phyloP scores from a whole-genome alignment of 371 early-diverging fungal species.

The Mucor velutinosus region DNA sequence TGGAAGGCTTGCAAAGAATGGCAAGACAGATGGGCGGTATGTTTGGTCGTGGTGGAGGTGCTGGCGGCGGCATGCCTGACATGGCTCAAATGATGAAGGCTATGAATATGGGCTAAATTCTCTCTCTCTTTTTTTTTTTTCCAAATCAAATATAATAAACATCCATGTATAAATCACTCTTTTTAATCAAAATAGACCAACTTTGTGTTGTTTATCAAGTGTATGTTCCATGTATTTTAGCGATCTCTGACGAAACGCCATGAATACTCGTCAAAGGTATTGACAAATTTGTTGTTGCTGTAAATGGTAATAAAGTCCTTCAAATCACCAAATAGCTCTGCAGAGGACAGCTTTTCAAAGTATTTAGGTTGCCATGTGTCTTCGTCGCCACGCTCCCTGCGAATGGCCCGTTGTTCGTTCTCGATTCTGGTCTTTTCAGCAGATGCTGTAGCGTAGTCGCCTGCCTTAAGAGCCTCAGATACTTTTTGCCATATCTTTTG shows the following conservation, averaged over 20 bases:
- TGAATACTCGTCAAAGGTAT: slow-evolving; percentile 1
- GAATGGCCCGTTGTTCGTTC: slow-evolving; percentile 69
- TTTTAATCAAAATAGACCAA: not conserved
- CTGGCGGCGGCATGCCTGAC: slow-evolving; percentile 58
- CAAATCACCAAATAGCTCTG: not conserved
- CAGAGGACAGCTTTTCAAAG: not conserved
- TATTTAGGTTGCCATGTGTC: slow-evolving; percentile 53
- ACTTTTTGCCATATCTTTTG: slow-evolving; percentile 75
- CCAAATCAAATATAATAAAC: not conserved
- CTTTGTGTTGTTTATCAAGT: not conserved
- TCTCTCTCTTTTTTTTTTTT: too few species aligned
- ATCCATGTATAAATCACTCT: not conserved
- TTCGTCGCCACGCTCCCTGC: slow-evolving; percentile 64
- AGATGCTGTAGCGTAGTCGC: slow-evolving; percentile 72
- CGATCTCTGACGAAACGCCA: not conserved
- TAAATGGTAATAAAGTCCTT: not conserved
- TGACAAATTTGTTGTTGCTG: slow-evolving; percentile 6
- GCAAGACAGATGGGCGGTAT: slow-evolving; percentile 71
- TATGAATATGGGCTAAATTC: slow-evolving; percentile 25
- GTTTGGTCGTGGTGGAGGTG: slow-evolving; percentile 61
- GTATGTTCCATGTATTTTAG: not conserved
- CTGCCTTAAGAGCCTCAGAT: slow-evolving; percentile 64
- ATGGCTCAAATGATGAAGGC: slow-evolving; percentile 72
- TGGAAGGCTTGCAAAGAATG: slow-evolving; percentile 82
- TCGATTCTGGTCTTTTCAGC: slow-evolving; percentile 73